phyloP scores from a whole-genome alignment of 352 stramenopile species.

The Thraustochytrium striatum region DNA sequence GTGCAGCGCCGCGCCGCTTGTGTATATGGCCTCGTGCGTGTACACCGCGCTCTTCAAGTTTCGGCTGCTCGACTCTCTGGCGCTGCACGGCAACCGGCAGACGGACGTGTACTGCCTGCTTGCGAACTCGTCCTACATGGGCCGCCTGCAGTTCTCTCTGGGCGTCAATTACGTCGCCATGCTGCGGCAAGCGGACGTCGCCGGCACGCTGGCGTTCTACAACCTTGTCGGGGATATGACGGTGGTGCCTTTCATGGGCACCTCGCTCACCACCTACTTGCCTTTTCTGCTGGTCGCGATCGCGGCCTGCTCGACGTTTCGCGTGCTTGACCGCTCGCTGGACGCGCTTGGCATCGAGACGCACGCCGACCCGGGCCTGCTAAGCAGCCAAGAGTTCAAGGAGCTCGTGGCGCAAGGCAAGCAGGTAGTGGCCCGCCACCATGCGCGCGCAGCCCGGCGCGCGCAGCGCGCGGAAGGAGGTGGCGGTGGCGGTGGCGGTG shows the following conservation, averaged over 20 bases:
- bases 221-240: slow-evolving; percentile 65
- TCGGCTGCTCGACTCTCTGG: slow-evolving; percentile 60
- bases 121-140: slow-evolving; percentile 66
- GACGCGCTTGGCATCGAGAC: slow-evolving; percentile 34
- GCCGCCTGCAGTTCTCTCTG: slow-evolving; percentile 60
- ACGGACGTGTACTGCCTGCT: slow-evolving; percentile 52
- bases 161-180: slow-evolving; percentile 67
- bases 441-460: background rate
- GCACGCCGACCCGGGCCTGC: background rate
- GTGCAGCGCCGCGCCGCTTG: slow-evolving; percentile 53
- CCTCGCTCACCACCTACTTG: slow-evolving; percentile 62
- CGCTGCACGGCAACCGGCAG: slow-evolving; percentile 30
- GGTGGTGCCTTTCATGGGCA: slow-evolving; percentile 66
- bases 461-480: too few relatives aligned
- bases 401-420: slow-evolving; percentile 30
- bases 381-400: background rate
- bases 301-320: slow-evolving; percentile 61
- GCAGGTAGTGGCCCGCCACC: slow-evolving; percentile 9
- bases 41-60: slow-evolving; percentile 64
- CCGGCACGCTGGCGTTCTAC: slow-evolving; percentile 57
- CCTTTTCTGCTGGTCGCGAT: slow-evolving; percentile 63
- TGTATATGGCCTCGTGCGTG: slow-evolving; percentile 64
- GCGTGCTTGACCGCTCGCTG: slow-evolving; percentile 23
- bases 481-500: too few relatives aligned
- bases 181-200: slow-evolving; percentile 59